Evolutionary conservation across 768 basidiomycete species (phyloP), one percentile per base, ranked within the genome.

Genomic region (Lactarius sp.): DNA sequence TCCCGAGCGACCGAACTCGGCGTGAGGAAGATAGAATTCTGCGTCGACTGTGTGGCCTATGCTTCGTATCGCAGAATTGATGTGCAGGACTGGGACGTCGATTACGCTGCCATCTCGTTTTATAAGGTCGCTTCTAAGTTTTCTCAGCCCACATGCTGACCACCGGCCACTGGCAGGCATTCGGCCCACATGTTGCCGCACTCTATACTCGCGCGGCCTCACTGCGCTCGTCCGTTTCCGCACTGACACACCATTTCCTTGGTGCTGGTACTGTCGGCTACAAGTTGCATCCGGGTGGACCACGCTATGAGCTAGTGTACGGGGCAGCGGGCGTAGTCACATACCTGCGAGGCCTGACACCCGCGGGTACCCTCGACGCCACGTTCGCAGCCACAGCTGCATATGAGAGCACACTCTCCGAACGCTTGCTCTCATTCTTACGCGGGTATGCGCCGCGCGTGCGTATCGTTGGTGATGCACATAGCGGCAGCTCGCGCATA

Each of bases 31-130:
- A 74, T 90, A 37, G 85, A 92, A 72, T 77, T 90, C 16, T 82
- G 80, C 0, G 78, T 91, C 3, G 90, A 92, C 69, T 90, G 88
- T 65, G 90, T 92, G 3, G 88, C 88, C 3, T 90, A 87, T 68
- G 87, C 87, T 4, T 88, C 89, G 0, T 88, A 92, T 70, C 77
- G 87, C 14, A 73, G 75, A 60, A 83, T 92, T 33, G 85, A 92
- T 67, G 89, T 90, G 16, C 81, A 79, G 62, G 84, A 80, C 53
- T 92, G 89, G 90, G 88, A 90, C 60, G 78, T 90, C 27, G 88
- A 93, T 66, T 90, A 83, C 70, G 81, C 80, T 53, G 82, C 83
- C 56, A 85, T 90, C 71, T 83, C 88, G 0, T 80, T 85, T 69
- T 92, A 91, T 77, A 92, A 91, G 82, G 90, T 86, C 13, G 49